Evolutionary conservation across 306 rosid genomes (phyloP).

Genomic region (Argentina anserina): DNA sequence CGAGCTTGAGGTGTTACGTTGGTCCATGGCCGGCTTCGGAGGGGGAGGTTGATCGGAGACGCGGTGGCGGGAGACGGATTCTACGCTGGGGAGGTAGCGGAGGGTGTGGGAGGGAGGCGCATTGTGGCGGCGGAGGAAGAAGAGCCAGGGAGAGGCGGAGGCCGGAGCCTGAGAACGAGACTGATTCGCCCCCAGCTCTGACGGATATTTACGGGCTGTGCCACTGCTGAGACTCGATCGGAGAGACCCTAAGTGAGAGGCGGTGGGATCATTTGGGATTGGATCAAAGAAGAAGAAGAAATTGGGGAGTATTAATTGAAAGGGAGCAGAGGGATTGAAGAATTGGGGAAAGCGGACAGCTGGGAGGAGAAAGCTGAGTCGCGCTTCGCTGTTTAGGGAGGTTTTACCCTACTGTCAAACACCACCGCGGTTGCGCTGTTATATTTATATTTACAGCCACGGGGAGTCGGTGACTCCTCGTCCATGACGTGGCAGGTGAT

Average conservation of each 20-base stretch:
- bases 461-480: neutral
- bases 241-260: conserved; percentile 33
- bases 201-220: conserved; percentile 37
- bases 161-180: conserved; percentile 77
- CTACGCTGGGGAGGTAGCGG: conserved; percentile 60
- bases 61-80: conserved; percentile 57
- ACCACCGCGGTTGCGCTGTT: neutral
- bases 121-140: conserved; percentile 63
- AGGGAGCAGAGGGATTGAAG: neutral
- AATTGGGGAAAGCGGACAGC: conserved; percentile 10
- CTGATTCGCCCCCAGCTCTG: conserved; percentile 99
- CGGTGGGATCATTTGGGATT: conserved; percentile 22
- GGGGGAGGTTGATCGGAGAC: conserved; percentile 39
- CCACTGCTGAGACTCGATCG: conserved; percentile 28
- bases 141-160: conserved; percentile 63
- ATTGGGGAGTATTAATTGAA: neutral
- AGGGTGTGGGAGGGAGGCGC: conserved; percentile 81
- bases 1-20: conserved; percentile 4
- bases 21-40: conserved; percentile 37
- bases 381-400: conserved; percentile 18
- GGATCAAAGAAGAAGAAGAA: neutral
- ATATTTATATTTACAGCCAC: neutral
- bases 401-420: neutral
- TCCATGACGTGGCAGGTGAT: conserved; percentile 9
- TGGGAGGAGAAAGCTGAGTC: conserved; percentile 2